Percentiles rank a stretch among this genome's conserved stretches.
Conservation (phyloP, 2,329 filamentous ascomycete genomes). For the Alternaria arbusti region DNA sequence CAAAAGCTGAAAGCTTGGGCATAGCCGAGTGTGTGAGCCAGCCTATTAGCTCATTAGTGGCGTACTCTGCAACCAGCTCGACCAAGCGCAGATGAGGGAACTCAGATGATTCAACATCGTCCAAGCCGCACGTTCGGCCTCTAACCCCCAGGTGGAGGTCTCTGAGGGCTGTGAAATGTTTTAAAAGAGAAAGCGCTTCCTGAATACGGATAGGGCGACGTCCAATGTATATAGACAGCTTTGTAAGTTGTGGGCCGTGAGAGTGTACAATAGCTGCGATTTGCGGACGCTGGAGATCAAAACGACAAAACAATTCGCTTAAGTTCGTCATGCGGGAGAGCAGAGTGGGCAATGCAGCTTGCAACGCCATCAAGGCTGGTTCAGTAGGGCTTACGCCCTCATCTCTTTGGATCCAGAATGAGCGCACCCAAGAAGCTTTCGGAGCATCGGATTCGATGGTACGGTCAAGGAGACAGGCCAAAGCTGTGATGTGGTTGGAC, state of each 20-base stretch:
- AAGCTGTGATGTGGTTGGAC: background rate
- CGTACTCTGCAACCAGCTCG: background rate
- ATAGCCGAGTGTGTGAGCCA: background rate
- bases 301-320: background rate
- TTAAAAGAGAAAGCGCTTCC: background rate
- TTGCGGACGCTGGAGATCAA: background rate
- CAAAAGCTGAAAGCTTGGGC: background rate
- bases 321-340: background rate
- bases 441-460: background rate
- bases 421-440: background rate
- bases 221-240: background rate
- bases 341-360: background rate
- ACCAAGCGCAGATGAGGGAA: background rate
- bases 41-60: background rate
- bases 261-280: background rate
- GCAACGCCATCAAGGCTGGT: background rate
- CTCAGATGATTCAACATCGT: background rate
- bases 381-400: background rate
- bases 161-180: background rate
- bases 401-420: background rate
- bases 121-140: background rate
- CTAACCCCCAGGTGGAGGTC: background rate
- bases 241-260: background rate
- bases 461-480: background rate
- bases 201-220: background rate